Base-by-base conservation (phyloP, 495 filamentous ascomycete genomes). In the Evansstolkia leycettana region DNA sequence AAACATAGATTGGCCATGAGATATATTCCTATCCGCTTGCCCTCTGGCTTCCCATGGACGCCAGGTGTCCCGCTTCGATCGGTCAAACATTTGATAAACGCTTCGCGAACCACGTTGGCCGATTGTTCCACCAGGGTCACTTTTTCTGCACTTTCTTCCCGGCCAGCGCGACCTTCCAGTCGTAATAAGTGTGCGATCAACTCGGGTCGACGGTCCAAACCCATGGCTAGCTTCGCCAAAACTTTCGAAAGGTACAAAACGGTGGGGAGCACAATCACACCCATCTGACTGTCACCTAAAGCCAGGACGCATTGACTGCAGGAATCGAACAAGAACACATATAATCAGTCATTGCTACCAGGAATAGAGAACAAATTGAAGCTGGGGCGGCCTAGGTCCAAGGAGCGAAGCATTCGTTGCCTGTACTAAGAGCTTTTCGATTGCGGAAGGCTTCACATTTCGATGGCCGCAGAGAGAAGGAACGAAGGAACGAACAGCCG, bases 1-100 rank as follows among this genome's bases (percentile, higher is more conserved):
- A 96, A 58, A 13, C 87, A 86, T 18, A 94, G 63, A 45, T 96
- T 96, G 6, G 88, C 89, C 59, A 92, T 85, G 6, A 78, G 67
- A 49, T 95, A 92, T 28, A 94, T 88, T 0, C 84, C 88, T 11
- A 79, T 62, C 44, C 89, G 83, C 54, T 86, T 92, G 26, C 88
- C 84, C 40, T 83, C 76, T 5, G 83, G 82, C 45, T 71, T 70
- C 3, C 59, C 62, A 19, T 57, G 46, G 8, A 51, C 38, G 11
- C 73, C 72, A 8, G 71, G 52, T 19, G 69, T 72, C 23, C 74
- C 72, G 7, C 73, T 80, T 15, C 86, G 76, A 47, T 95, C 88
- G 3, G 77, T 85, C 26, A 94, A 65, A 45, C 89, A 94, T 25
- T 84, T 84, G 28, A 84, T 92, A 51, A 95, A 94, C 3, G 88